phyloP scores from a whole-genome alignment of 768 basidiomycete genomes.

The Lyophyllum shimeji region DNA sequence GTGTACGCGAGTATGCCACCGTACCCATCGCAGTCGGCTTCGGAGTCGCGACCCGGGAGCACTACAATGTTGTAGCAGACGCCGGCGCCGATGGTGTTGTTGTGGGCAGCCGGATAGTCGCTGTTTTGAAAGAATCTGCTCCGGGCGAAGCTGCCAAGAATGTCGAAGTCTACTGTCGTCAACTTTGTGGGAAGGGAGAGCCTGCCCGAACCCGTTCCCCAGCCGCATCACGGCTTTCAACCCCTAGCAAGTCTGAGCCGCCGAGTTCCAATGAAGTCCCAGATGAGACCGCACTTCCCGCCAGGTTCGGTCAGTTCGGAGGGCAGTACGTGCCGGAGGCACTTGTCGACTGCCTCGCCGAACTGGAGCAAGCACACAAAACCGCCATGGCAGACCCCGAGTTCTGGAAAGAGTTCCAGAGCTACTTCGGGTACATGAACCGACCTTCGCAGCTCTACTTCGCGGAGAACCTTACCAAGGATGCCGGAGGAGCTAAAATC shows the following conservation, averaged over 20 bases:
- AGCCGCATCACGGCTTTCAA: constrained; percentile 23
- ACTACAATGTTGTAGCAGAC: constrained; percentile 82
- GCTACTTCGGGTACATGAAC: constrained; percentile 92
- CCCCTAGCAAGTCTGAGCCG: constrained; percentile 27
- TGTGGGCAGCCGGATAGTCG: constrained; percentile 84
- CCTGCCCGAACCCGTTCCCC: constrained; percentile 35
- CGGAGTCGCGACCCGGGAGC: constrained; percentile 87
- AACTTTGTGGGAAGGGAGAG: constrained; percentile 53
- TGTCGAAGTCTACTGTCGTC: constrained; percentile 74
- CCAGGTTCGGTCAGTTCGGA: constrained; percentile 92
- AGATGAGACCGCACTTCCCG: constrained; percentile 56
- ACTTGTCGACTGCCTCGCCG: constrained; percentile 87
- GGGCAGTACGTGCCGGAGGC: constrained; percentile 98
- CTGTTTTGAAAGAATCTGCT: constrained; percentile 70
- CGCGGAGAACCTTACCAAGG: constrained; percentile 86
- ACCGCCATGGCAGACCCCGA: constrained; percentile 82
- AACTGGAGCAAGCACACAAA: constrained; percentile 91
- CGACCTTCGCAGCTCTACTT: constrained; percentile 90
- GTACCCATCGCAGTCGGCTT: constrained; percentile 96
- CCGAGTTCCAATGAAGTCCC: constrained; percentile 28
- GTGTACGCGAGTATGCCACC: constrained; percentile 75
- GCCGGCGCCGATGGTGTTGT: constrained; percentile 96
- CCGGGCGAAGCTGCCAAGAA: constrained; percentile 42
- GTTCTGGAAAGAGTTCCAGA: constrained; percentile 90
- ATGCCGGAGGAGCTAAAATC: constrained; percentile 91